Base-by-base conservation (phyloP, 1,284 basidiomycete species). In the Bothia castanella region DNA sequence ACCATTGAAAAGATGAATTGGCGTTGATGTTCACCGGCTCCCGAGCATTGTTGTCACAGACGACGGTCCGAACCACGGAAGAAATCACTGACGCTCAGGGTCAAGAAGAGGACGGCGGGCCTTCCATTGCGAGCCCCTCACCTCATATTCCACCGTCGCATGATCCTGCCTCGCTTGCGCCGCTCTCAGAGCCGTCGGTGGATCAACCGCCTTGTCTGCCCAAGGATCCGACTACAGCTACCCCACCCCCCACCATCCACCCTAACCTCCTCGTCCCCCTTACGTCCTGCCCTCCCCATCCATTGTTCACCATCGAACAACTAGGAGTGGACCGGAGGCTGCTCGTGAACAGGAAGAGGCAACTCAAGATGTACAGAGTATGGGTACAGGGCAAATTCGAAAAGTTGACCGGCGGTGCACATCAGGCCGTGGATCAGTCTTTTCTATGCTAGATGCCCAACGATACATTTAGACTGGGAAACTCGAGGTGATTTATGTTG, bases 281-380 rank as follows among this genome's bases (percentile, higher is more conserved):
- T 1, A 47, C 61, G 2, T 57, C 63, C 34, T 67, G 61, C 37
- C 67, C 69, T 34, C 25, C 57, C 21, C 59, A 58, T 10, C 78
- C 79, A 3, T 65, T 90, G 42, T 94, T 97, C 68, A 63, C 73
- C 19, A 77, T 83, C 31, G 77, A 85, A 51, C 87, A 92, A 61
- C 74, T 97, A 3, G 92, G 91, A 5, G 80, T 94, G 13, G 94
- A 97, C 72, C 76, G 93, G 12, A 77, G 94, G n/a, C 71, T 97
- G 54, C 75, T 97, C 43, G 85, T 97, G 36, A 97, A 97, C 67
- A 77, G 94, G 45, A 97, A 95, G 69, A 76, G 91, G 49, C 87
- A 93, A 71, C 72, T 95, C 47, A 93, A 95, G 70, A 97, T 97
- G 94, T 96, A 95, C 68, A 76, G 94, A 39, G 89, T 94, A 5